A percentile compares a stretch with the other conserved stretches of the same genome.
phyloP scores from a whole-genome alignment of 108 stramenopile genomes.

The Skeletonema potamos region DNA sequence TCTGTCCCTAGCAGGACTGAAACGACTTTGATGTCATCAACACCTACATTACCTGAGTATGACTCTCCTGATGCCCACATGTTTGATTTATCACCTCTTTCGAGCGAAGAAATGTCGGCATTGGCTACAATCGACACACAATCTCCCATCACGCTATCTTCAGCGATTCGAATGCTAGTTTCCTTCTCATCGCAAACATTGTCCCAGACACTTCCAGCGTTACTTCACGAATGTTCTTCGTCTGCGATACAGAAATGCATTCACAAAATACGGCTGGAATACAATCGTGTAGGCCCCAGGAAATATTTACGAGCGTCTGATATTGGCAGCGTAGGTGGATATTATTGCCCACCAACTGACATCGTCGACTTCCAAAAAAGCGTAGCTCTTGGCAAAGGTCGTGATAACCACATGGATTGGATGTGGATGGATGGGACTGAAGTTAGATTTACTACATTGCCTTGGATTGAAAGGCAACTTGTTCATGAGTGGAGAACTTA shows the following conservation, averaged over 20 bases:
- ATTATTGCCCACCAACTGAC: conserved; percentile 16
- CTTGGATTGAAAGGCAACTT: conserved; percentile 84
- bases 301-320: conserved; percentile 27
- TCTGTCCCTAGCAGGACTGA: neutral
- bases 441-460: conserved; percentile 62
- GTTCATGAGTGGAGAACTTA: conserved; percentile 84
- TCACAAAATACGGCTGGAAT: conserved; percentile 25
- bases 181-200: conserved; percentile 13
- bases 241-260: conserved; percentile 18
- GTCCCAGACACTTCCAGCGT: conserved; percentile 20
- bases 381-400: conserved; percentile 15
- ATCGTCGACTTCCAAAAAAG: neutral
- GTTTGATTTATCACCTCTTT: conserved; percentile 20
- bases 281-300: conserved; percentile 17
- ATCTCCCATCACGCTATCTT: conserved; percentile 3
- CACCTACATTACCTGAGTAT: conserved; percentile 13
- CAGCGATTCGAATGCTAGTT: neutral
- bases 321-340: conserved; percentile 27
- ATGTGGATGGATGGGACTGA: conserved; percentile 47
- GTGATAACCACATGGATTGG: conserved; percentile 27
- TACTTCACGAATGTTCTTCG: conserved; percentile 31
- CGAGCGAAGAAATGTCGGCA: conserved; percentile 9
- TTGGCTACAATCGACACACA: conserved; percentile 7
- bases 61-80: conserved; percentile 20
- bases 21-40: neutral